Evolutionary conservation across 148 eudicot species (phyloP).

Genomic region (Mesembryanthemum crystallinum): DNA sequence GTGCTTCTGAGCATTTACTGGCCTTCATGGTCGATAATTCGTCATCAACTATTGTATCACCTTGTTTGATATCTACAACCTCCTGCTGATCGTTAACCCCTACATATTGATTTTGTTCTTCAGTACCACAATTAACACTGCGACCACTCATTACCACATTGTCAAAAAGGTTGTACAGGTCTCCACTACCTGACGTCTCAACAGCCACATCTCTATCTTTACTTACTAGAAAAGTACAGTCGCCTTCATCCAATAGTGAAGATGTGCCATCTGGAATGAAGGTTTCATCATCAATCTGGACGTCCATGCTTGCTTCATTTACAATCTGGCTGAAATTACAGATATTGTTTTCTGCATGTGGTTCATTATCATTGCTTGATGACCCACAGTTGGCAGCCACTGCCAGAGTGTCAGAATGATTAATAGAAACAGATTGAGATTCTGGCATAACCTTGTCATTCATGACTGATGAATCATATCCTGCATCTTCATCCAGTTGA

Average conservation of each 20-base stretch:
- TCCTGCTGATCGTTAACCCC: neutral
- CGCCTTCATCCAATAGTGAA: conserved; percentile 6
- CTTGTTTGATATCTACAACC: conserved; percentile 8
- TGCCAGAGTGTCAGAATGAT: conserved; percentile 1
- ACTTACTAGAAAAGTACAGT: neutral
- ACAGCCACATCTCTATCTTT: neutral
- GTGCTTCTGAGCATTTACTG: conserved; percentile 2
- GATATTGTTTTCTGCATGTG: neutral
- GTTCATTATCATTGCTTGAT: conserved; percentile 10
- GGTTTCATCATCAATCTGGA: conserved; percentile 10
- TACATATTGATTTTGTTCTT: neutral
- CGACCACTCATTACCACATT: conserved; percentile 8
- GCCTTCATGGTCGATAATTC: conserved; percentile 14
- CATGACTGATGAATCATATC: conserved; percentile 19
- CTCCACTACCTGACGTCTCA: neutral
- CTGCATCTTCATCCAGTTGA: conserved; percentile 18
- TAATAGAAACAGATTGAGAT: conserved; percentile 11
- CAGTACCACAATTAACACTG: neutral
- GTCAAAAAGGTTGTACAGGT: neutral
- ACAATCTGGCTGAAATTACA: conserved; percentile 2
- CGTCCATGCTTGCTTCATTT: conserved; percentile 6
- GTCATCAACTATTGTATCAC: conserved; percentile 1
- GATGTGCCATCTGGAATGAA: conserved; percentile 11
- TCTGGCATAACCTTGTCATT: conserved; percentile 11
- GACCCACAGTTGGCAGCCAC: neutral